Evolutionary conservation across 2,329 filamentous ascomycete genomes (phyloP), one percentile per base, ranked within the genome.

Genomic region (Claviceps sp.): DNA sequence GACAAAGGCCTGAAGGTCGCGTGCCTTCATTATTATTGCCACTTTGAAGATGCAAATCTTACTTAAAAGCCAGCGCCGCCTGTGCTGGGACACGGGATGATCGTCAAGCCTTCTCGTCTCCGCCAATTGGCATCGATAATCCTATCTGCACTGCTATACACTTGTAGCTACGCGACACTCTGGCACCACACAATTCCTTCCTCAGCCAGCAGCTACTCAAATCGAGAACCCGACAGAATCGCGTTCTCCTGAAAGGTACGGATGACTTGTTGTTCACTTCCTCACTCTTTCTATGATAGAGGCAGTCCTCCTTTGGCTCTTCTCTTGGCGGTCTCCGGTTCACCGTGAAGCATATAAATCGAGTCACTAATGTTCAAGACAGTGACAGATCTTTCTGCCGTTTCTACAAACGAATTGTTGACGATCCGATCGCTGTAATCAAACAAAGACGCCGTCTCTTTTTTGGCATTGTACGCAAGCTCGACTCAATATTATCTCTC

Each of bases 31-130:
- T 37, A 34, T 17, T 42, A 16, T n/a, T 40, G 14, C 43, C 19
- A 30, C 37, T n/a, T 17, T 17, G 14, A 14, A 44, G 44, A 42
- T 51, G 48, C 30, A 48, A 48, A 48, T 43, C 10, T 44, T 56
- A 55, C 56, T 57, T 56, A 57, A 57, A 50, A 41, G 54, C 50
- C 14, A 52, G 48, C 42, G 43, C 41, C 47, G 52, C 54, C 55
- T 19, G 39, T 39, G 44, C 30, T 30, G 19, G 39, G 26, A 26
- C 17, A 34, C 8, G 30, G 30, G 43, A 50, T 34, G 19, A 47
- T 42, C 42, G 5, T 14, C 44, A 45, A 34, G 17, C 19, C 51
- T 34, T 38, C 22, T 46, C 24, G 34, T 45, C 38, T 51, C 39
- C 19, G 46, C 46, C 47, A 51, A 52, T 55, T 51, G 54, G 45